These are phyloP conservation scores for Mycosphaerella arachidis DNA, from an alignment of 2,329 filamentous ascomycete species.

Conservation along the genomic window DNA sequence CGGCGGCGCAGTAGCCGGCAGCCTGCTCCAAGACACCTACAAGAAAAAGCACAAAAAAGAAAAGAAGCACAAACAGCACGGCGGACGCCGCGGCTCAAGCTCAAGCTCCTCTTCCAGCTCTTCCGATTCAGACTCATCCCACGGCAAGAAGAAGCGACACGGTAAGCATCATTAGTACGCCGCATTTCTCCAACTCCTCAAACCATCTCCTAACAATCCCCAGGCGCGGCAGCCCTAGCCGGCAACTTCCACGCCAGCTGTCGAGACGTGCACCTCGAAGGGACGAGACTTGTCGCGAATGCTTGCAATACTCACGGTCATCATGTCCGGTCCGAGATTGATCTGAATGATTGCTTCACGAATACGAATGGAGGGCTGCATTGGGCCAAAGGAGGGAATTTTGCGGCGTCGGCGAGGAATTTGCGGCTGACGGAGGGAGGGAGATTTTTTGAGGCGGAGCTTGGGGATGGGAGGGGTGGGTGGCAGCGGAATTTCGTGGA, in stretches of 20 bases:
- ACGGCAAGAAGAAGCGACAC: slow-evolving; percentile 15
- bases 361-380: slow-evolving; percentile 36
- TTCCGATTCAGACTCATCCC: slow-evolving; percentile 18
- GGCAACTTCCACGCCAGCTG: slow-evolving; percentile 39
- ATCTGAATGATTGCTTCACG: slow-evolving; percentile 37
- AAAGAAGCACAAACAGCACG: slow-evolving; percentile 33
- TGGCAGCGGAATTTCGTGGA: slow-evolving; percentile 32
- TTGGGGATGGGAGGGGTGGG: slow-evolving; percentile 34
- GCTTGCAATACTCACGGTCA: slow-evolving; percentile 33
- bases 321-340: slow-evolving; percentile 31
- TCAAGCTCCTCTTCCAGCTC: slow-evolving; percentile 13
- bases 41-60: slow-evolving; percentile 41
- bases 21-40: slow-evolving; percentile 50
- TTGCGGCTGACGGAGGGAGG: slow-evolving; percentile 32
- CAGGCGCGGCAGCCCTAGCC: slow-evolving; percentile 13
- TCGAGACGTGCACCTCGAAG: slow-evolving; percentile 34
- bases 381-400: slow-evolving; percentile 38
- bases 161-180: slow-evolving; percentile 14
- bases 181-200: neutral
- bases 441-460: slow-evolving; percentile 33
- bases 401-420: slow-evolving; percentile 32
- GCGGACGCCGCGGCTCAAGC: slow-evolving; percentile 16
- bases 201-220: neutral
- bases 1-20: slow-evolving; percentile 53
- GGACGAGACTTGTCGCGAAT: slow-evolving; percentile 36